Evolutionary conservation across 805 yeast species (phyloP).

Genomic region (Yamadazyma ubonensis): DNA sequence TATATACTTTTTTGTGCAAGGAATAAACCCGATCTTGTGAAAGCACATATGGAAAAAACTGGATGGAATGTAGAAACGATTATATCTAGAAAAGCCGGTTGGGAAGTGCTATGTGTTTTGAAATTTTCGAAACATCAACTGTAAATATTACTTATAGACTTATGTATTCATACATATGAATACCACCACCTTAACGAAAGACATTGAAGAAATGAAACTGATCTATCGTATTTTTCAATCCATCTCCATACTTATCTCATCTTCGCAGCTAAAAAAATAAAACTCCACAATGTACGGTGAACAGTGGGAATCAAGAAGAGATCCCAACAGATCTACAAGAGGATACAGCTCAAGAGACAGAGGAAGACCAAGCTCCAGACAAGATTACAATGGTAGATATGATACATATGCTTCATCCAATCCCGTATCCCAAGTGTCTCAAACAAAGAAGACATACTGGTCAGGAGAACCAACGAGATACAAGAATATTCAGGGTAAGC

Average conservation of each 20-base stretch:
- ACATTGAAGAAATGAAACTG: no score
- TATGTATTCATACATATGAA: no score
- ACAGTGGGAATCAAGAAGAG: conserved; percentile 5
- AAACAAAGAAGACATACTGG: conserved; percentile 28
- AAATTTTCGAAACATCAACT: conserved; percentile 51
- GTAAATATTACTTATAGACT: no score
- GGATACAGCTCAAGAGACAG: neutral
- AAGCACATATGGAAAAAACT: conserved; percentile 40
- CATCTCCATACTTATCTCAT: conserved; percentile 1
- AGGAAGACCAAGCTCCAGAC: conserved; percentile 3
- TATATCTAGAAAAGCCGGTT: conserved; percentile 80
- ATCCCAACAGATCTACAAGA: neutral
- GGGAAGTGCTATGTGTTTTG: conserved; percentile 87
- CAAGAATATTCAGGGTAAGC: conserved; percentile 20
- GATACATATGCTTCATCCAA: conserved; percentile 1
- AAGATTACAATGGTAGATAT: neutral
- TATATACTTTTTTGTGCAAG: conserved; percentile 90
- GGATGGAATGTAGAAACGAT: conserved; percentile 59
- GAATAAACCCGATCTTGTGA: conserved; percentile 71
- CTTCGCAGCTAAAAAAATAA: conserved; percentile 3
- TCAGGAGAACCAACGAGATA: conserved; percentile 31
- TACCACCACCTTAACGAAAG: no score
- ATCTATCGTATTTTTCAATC: no score
- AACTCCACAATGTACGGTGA: conserved; percentile 4
- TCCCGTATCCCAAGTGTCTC: neutral